These are phyloP conservation scores for Leishmania lainsoni DNA, from an alignment of 208 protist genomes.

Conservation along the genomic window DNA sequence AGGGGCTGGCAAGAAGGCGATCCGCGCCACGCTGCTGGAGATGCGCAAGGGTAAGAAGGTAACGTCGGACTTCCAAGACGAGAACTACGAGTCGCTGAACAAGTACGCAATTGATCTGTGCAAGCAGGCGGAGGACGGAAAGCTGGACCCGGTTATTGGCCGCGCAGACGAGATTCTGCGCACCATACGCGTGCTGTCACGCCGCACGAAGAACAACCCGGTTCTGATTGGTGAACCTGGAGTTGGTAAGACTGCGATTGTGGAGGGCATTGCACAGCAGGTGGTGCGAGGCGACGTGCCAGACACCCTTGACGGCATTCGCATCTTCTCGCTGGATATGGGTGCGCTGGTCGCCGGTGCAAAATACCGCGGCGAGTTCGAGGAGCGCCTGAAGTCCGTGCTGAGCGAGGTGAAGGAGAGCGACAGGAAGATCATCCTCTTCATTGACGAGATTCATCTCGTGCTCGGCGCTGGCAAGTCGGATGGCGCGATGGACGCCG, in stretches of 20 bases:
- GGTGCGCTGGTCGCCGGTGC: slow-evolving; percentile 98
- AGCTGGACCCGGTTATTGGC: slow-evolving; percentile 98
- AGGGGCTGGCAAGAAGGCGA: slow-evolving; percentile 58
- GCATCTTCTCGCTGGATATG: slow-evolving; percentile 97
- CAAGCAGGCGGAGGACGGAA: slow-evolving; percentile 92
- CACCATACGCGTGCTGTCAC: slow-evolving; percentile 96
- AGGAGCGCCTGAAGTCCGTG: slow-evolving; percentile 99
- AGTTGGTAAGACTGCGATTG: slow-evolving; percentile 94
- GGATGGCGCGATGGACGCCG: slow-evolving; percentile 97
- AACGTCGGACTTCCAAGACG: slow-evolving; percentile 74
- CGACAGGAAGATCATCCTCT: slow-evolving; percentile 98
- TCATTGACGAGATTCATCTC: slow-evolving; percentile 99
- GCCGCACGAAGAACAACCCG: slow-evolving; percentile 99
- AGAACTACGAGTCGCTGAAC: slow-evolving; percentile 93
- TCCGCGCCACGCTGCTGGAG: slow-evolving; percentile 66
- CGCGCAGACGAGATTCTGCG: slow-evolving; percentile 99
- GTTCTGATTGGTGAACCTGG: slow-evolving; percentile 98
- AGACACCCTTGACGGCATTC: slow-evolving; percentile 83
- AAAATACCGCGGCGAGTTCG: slow-evolving; percentile 99
- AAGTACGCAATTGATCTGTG: slow-evolving; percentile 98
- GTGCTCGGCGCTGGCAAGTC: slow-evolving; percentile 97
- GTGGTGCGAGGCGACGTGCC: slow-evolving; percentile 94
- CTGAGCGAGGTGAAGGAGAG: slow-evolving; percentile 98
- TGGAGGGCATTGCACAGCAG: slow-evolving; percentile 93
- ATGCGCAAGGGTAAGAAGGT: slow-evolving; percentile 89